phyloP scores from a whole-genome alignment of 1,139 yeast genomes.

The Saccharomyces hybrid region DNA sequence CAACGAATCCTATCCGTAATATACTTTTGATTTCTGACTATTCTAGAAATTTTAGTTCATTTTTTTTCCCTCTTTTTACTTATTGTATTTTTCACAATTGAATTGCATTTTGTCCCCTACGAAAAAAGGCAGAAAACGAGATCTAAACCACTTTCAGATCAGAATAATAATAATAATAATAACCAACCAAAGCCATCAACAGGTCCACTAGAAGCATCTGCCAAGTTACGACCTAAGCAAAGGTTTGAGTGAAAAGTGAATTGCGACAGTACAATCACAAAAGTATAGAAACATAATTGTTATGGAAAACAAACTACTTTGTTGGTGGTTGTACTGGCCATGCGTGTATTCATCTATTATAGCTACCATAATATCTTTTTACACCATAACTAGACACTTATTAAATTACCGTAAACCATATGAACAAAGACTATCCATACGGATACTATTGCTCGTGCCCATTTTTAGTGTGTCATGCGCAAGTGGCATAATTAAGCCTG shows the following conservation, averaged over 20 bases:
- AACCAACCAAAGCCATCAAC: not conserved
- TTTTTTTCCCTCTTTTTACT: not conserved
- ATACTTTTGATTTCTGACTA: not conserved
- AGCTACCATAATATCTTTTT: constrained; percentile 32
- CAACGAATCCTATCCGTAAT: not conserved
- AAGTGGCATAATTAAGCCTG: constrained; percentile 46
- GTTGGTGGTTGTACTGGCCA: constrained; percentile 16
- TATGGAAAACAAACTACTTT: constrained; percentile 5
- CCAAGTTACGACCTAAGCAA: not conserved
- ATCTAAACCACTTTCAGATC: not conserved
- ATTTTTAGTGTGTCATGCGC: constrained; percentile 47
- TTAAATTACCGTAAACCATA: constrained; percentile 78
- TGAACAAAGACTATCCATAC: constrained; percentile 76
- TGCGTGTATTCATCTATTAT: constrained; percentile 8
- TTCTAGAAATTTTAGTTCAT: not conserved
- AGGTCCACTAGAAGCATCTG: not conserved
- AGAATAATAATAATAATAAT: not conserved
- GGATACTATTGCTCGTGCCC: constrained; percentile 62
- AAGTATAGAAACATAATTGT: not conserved
- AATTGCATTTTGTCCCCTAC: not conserved
- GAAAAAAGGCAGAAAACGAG: not conserved
- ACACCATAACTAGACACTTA: constrained; percentile 46
- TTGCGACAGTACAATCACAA: not conserved
- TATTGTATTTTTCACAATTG: not conserved
- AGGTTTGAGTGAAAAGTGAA: not conserved